These are phyloP conservation scores for Hypoxylon sp. DNA, from an alignment of 2,329 filamentous ascomycete species.

Conservation along the genomic window DNA sequence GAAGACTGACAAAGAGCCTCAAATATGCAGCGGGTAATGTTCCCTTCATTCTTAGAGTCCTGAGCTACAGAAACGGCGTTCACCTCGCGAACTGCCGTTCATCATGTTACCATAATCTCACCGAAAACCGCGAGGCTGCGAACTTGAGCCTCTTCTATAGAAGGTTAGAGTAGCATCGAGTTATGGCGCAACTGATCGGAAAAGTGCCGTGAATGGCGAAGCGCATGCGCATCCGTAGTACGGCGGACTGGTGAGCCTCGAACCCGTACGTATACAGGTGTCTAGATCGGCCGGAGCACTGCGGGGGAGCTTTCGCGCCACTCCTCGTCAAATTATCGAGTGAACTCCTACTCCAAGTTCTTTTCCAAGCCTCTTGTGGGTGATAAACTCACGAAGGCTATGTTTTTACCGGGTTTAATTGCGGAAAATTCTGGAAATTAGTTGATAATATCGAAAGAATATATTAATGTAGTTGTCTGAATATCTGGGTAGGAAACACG, in stretches of 20 bases:
- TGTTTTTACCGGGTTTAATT: slow-evolving; percentile 11
- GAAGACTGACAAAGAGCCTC: not conserved
- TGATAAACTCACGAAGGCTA: slow-evolving; percentile 20
- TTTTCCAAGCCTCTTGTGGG: slow-evolving; percentile 17
- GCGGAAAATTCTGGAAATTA: slow-evolving; percentile 10
- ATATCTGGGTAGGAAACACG: not conserved
- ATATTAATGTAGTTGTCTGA: slow-evolving; percentile 12
- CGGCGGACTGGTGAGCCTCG: slow-evolving; percentile 32
- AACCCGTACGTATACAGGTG: not conserved
- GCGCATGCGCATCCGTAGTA: slow-evolving; percentile 20
- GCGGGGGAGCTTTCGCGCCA: slow-evolving; percentile 38
- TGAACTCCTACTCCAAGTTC: slow-evolving; percentile 25
- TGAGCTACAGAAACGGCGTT: not conserved
- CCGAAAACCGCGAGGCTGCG: slow-evolving; percentile 30
- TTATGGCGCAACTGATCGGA: not conserved
- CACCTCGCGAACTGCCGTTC: not conserved
- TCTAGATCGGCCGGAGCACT: slow-evolving; percentile 24
- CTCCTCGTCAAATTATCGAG: slow-evolving; percentile 31
- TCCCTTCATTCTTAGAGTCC: not conserved
- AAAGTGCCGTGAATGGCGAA: slow-evolving; percentile 23
- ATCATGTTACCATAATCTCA: slow-evolving; percentile 15
- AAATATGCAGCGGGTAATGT: not conserved
- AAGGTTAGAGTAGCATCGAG: slow-evolving; percentile 8
- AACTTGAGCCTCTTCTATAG: slow-evolving; percentile 22
- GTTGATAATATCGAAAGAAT: slow-evolving; percentile 8